Evolutionary conservation across 2,329 filamentous ascomycete genomes (phyloP).

Genomic region (Penicillium nordicum): DNA sequence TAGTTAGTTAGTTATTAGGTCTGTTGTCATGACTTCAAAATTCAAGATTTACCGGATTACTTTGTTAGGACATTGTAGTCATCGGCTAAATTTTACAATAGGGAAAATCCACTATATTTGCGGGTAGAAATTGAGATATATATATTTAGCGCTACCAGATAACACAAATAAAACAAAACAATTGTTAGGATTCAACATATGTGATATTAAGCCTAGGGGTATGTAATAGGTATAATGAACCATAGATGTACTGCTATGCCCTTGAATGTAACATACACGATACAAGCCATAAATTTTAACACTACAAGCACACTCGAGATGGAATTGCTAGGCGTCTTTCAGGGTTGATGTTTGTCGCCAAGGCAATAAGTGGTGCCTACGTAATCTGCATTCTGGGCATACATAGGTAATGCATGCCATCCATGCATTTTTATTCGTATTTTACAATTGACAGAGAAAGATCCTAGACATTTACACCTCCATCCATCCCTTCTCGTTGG

Average conservation of each 20-base stretch:
- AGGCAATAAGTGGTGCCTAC: background rate
- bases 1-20: too few species aligned
- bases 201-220: background rate
- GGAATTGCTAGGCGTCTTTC: too few species aligned
- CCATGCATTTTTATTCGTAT: background rate
- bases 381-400: background rate
- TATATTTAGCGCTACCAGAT: background rate
- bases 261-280: too few species aligned
- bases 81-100: too few species aligned
- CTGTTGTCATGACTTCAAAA: too few species aligned
- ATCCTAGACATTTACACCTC: background rate
- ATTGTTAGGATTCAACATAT: background rate
- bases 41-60: too few species aligned
- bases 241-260: too few species aligned
- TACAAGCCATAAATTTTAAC: too few species aligned
- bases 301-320: too few species aligned
- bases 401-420: background rate
- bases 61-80: too few species aligned
- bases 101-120: too few species aligned
- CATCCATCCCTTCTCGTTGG: conserved; percentile 6
- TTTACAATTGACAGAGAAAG: background rate
- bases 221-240: too few species aligned
- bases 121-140: background rate
- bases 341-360: background rate
- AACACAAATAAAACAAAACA: background rate